These are phyloP conservation scores for Stephania cephalantha DNA, from an alignment of 164 flowering plant species.

Conservation along the genomic window DNA sequence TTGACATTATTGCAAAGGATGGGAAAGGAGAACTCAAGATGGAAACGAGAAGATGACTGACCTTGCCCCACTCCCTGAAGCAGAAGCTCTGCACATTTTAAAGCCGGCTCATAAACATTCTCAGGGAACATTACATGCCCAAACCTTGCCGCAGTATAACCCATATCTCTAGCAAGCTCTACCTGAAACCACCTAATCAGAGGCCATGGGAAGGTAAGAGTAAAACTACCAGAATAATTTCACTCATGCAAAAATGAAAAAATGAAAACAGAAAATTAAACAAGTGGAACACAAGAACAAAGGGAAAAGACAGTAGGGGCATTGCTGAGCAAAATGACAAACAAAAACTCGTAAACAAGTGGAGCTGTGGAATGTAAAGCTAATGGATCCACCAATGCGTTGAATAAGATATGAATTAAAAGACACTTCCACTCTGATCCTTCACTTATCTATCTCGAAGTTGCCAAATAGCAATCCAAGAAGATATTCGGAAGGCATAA, in stretches of 20 bases:
- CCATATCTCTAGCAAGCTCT: conserved; percentile 97
- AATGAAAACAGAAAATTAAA: background rate
- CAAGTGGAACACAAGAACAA: conserved; percentile 1
- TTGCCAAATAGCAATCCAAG: background rate
- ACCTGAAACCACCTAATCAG: conserved; percentile 83
- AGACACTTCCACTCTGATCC: background rate
- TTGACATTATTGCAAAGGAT: background rate
- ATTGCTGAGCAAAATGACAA: too few species aligned
- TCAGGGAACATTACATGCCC: conserved; percentile 99
- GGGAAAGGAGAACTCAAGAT: background rate
- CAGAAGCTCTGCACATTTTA: conserved; percentile 81
- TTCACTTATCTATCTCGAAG: background rate
- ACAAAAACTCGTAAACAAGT: too few species aligned
- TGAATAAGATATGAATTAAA: background rate
- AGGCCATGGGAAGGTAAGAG: conserved; percentile 30
- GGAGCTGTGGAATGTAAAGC: background rate
- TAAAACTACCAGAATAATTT: background rate
- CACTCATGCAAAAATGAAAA: conserved; percentile 4
- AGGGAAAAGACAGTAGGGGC: too few species aligned
- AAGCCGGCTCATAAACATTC: conserved; percentile 94
- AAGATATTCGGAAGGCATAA: background rate
- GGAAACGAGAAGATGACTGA: conserved; percentile 16
- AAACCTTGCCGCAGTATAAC: conserved; percentile 92
- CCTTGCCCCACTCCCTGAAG: conserved; percentile 97
- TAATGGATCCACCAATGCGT: background rate